Percentiles rank a stretch among this genome's conserved stretches.
phyloP scores from a whole-genome alignment of 768 basidiomycete species.

The Tylopilus intermedius region DNA sequence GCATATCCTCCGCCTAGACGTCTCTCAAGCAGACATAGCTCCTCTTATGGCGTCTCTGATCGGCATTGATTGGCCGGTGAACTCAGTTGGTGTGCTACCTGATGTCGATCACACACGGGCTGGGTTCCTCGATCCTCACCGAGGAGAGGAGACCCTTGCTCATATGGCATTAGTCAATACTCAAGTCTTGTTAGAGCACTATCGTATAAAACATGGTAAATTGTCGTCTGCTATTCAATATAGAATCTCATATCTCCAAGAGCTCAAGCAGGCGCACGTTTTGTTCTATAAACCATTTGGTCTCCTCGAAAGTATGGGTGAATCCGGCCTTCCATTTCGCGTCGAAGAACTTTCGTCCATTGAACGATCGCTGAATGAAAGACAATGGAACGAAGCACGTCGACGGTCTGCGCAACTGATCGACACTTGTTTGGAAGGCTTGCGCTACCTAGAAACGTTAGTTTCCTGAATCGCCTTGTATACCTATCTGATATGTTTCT shows the following conservation, averaged over 20 bases:
- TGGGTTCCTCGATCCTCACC: slow-evolving; percentile 50
- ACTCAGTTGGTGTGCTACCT: slow-evolving; percentile 77
- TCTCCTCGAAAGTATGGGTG: slow-evolving; percentile 36
- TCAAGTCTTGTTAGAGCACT: slow-evolving; percentile 70
- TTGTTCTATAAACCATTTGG: slow-evolving; percentile 61
- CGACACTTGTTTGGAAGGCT: slow-evolving; percentile 47
- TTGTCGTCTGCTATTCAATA: not conserved
- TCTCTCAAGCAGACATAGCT: slow-evolving; percentile 81
- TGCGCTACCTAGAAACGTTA: slow-evolving; percentile 74
- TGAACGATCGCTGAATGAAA: slow-evolving; percentile 38
- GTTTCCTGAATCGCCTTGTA: not conserved
- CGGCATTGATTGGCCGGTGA: slow-evolving; percentile 72
- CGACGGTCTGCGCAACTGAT: slow-evolving; percentile 49
- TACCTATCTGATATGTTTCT: slow-evolving; percentile 5
- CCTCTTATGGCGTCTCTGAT: slow-evolving; percentile 72
- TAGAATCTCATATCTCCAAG: slow-evolving; percentile 32
- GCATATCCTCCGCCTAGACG: slow-evolving; percentile 60
- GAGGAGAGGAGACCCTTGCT: slow-evolving; percentile 49
- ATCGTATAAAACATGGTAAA: slow-evolving; percentile 70
- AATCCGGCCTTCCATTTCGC: slow-evolving; percentile 32
- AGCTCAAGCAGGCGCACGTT: slow-evolving; percentile 53
- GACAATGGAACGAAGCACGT: slow-evolving; percentile 48
- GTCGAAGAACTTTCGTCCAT: slow-evolving; percentile 37
- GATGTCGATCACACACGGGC: slow-evolving; percentile 58
- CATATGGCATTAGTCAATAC: slow-evolving; percentile 60